Conservation (phyloP, 208 protist genomes). For the Crithidia thermophila region DNA sequence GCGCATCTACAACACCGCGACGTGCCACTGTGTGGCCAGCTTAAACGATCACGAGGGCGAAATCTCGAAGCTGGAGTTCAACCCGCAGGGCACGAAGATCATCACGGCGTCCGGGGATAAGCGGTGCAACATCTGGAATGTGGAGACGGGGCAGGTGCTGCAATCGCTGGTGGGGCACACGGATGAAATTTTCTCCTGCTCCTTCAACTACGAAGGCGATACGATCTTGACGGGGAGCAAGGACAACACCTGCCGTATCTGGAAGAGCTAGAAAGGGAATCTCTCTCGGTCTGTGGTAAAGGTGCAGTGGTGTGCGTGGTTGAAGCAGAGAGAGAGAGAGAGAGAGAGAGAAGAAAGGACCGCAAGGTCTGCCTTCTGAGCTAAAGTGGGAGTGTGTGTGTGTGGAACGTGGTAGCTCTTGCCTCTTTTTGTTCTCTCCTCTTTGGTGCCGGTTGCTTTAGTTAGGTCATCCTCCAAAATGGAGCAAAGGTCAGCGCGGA, state of each 20-base stretch:
- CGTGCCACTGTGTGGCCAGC: conserved; percentile 84
- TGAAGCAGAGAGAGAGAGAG: too few species aligned
- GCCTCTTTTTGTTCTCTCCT: background rate
- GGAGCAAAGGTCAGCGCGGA: too few species aligned
- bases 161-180: conserved; percentile 95
- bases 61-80: conserved; percentile 96
- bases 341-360: background rate
- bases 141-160: conserved; percentile 80
- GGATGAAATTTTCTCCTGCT: conserved; percentile 96
- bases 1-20: conserved; percentile 92
- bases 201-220: conserved; percentile 96
- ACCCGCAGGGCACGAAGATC: conserved; percentile 95
- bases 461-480: too few species aligned
- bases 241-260: conserved; percentile 97
- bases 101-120: conserved; percentile 94
- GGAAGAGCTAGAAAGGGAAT: conserved; percentile 74
- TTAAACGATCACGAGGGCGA: conserved; percentile 94
- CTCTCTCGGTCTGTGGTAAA: too few species aligned
- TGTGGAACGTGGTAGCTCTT: background rate
- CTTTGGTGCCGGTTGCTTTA: too few species aligned
- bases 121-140: conserved; percentile 94
- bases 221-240: conserved; percentile 97
- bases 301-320: too few species aligned
- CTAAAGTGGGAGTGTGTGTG: too few species aligned
- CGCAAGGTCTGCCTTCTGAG: too few species aligned